Conservation (phyloP, 2,329 filamentous ascomycete species). For the Gnomoniopsis smithogilvyi region DNA sequence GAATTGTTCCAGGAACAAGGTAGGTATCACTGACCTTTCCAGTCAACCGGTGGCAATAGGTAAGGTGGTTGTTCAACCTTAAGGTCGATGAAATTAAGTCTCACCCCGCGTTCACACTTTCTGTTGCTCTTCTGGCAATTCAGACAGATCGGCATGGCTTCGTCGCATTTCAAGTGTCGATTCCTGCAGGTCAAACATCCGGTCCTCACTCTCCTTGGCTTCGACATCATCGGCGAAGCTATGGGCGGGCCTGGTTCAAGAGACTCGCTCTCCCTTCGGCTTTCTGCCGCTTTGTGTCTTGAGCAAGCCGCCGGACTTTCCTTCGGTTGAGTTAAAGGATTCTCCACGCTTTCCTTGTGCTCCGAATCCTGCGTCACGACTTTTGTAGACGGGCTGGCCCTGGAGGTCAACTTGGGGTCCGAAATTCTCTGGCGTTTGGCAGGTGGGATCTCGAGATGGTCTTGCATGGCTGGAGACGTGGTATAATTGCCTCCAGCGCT, state of each 20-base stretch:
- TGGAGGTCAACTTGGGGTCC: slow-evolving; percentile 1
- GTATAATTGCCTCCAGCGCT: slow-evolving; percentile 11
- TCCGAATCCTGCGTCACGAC: neutral
- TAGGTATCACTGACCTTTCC: slow-evolving; percentile 47
- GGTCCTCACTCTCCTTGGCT: slow-evolving; percentile 83
- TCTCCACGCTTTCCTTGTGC: neutral
- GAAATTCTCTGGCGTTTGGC: slow-evolving; percentile 15
- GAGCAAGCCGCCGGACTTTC: neutral
- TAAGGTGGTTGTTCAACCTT: slow-evolving; percentile 67
- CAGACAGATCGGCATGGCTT: slow-evolving; percentile 59
- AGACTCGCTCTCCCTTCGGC: neutral
- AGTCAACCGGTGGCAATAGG: slow-evolving; percentile 60
- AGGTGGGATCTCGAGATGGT: slow-evolving; percentile 14
- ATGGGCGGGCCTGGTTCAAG: neutral
- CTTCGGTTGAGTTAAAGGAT: neutral
- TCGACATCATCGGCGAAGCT: slow-evolving; percentile 30
- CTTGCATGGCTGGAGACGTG: slow-evolving; percentile 7
- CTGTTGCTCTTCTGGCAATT: slow-evolving; percentile 89
- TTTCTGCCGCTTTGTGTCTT: neutral
- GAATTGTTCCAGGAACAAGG: neutral
- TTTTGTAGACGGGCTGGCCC: neutral
- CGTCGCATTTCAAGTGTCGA: slow-evolving; percentile 88
- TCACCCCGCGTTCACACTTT: slow-evolving; percentile 79
- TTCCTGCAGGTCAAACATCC: slow-evolving; percentile 89
- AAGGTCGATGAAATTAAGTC: slow-evolving; percentile 88